Base-by-base conservation (phyloP, 805 yeast species). In the Spathaspora passalidarum region DNA sequence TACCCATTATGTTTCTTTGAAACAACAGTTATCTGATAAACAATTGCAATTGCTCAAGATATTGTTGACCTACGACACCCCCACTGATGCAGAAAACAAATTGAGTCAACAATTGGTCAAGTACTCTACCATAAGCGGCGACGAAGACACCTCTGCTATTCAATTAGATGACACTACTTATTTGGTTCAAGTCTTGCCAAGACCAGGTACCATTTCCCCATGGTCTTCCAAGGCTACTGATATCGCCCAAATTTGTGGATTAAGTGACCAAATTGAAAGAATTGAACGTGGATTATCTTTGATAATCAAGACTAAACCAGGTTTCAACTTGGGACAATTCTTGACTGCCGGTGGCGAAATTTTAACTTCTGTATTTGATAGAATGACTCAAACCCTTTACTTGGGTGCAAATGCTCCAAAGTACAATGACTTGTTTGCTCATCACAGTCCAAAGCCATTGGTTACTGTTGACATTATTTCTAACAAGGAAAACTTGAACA, bases 181-280 rank as follows among this genome's bases (percentile, higher is more conserved):
- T 50, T 69, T 90, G 53, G 68, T 92, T 40, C 78, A 96, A 62
- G 76, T 94, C 43, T 75, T 90, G 43, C 99, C 99, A 38, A 81
- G 98, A 65, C 73, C 90, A 6, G 99, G 99, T 50, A 94, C 99
- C 10, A 92, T 94, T 54, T 91, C 98, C 20, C 98, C 99, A 26
- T 94, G 99, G 99, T 88, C 97, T 8, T 91, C 98, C 11, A 94
- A 94, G 70, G 99, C 99, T 21, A 91, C 99, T 35, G 92, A 94
- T 68, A 94, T 94, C 55, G 79, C 91, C 43, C 80, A 83, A 46
- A 96, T 88, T 46, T 88, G 96, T 69, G 97, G 97, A 8, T 76
- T 94, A 49, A 78, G 74, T 32, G 73, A 76, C 16, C 78, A 76
- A 49, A 75, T 94, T 41, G 88, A 81, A 59, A 80, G 98, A 57